Evolutionary conservation across 306 rosid species (phyloP), one percentile per base, ranked within the genome.

Genomic region (Dryas octopetala): DNA sequence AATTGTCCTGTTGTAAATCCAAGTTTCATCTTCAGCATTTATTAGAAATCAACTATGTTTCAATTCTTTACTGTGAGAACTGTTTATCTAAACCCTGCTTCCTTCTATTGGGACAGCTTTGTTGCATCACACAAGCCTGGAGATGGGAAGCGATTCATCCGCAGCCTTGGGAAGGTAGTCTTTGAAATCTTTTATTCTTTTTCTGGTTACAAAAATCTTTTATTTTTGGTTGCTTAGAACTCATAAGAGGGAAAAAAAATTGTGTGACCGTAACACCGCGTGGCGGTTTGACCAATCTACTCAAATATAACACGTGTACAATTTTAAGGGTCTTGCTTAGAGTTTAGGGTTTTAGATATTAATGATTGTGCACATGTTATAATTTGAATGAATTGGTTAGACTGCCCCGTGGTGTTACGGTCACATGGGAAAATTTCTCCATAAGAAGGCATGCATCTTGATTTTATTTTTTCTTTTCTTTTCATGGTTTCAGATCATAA

Each of bases 81-180:
- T 50, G 16, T 58, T 58, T 58, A 44, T 58, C 55, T 14, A 26
- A 78, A 53, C 63, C 69, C 60, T 75, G 19, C 50, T 75, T 68
- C 40, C 46, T 45, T 75, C 70, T 76, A 12, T 76, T 76, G 75
- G 67, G 46, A 71, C 91, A 95, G 98, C 49, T 95, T 87, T 77
- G 93, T 91, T 70, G 89, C 46, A 70, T n/a, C 89, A 61, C 84
- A 95, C 91, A 91, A 90, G 71, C 96, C 97, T 9, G 70, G 78
- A 62, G 97, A 91, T 15, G 97, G 97, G 32, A 91, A 90, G 80
- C 82, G 80, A 69, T 94, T 94, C 83, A 71, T 94, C 47, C 93
- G 95, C 70, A 57, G 64, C 19, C 98, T 94, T 5, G 95, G 86
- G 65, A 94, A 94, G 97, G 98, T 91, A 88, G 32, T 82, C 75